These are phyloP conservation scores for Candida sonorensis DNA, from an alignment of 805 yeast species.

Conservation along the genomic window DNA sequence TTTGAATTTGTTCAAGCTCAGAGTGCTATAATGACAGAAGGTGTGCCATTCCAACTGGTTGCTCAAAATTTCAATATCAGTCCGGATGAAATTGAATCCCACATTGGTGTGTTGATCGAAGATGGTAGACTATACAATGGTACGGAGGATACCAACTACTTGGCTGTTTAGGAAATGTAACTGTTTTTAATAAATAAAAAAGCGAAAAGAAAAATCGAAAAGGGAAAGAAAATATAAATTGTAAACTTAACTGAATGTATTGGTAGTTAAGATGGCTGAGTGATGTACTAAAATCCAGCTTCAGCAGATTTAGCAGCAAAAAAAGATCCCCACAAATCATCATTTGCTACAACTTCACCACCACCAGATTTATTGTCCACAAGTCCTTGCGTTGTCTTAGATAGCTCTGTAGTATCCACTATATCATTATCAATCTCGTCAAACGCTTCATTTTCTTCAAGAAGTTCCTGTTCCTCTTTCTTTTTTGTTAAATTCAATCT, in stretches of 20 bases:
- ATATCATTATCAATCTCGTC: slow-evolving; percentile 28
- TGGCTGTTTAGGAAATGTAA: slow-evolving; percentile 52
- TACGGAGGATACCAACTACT: slow-evolving; percentile 55
- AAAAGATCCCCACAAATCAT: slow-evolving; percentile 59
- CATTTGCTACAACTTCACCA: slow-evolving; percentile 54
- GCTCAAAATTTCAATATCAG: slow-evolving; percentile 48
- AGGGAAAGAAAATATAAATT: too few species aligned
- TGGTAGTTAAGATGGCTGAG: too few species aligned
- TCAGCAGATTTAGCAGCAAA: slow-evolving; percentile 34
- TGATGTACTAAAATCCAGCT: too few species aligned
- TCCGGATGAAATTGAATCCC: slow-evolving; percentile 40
- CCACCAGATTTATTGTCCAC: slow-evolving; percentile 39
- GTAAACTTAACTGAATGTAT: too few species aligned
- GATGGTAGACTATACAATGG: slow-evolving; percentile 67
- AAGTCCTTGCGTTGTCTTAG: slow-evolving; percentile 43
- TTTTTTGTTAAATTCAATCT: slow-evolving; percentile 38
- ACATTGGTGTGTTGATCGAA: slow-evolving; percentile 51
- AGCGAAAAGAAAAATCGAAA: too few species aligned
- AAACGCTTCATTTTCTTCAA: slow-evolving; percentile 18
- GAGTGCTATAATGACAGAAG: slow-evolving; percentile 59
- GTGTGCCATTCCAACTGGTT: slow-evolving; percentile 63
- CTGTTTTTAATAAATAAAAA: too few species aligned
- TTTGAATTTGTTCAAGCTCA: slow-evolving; percentile 41
- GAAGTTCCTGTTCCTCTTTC: slow-evolving; percentile 8
- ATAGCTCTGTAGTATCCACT: slow-evolving; percentile 50